Evolutionary conservation across 1,139 yeast genomes (phyloP), one percentile per base, ranked within the genome.

Genomic region (Protomyces macrosporus): DNA sequence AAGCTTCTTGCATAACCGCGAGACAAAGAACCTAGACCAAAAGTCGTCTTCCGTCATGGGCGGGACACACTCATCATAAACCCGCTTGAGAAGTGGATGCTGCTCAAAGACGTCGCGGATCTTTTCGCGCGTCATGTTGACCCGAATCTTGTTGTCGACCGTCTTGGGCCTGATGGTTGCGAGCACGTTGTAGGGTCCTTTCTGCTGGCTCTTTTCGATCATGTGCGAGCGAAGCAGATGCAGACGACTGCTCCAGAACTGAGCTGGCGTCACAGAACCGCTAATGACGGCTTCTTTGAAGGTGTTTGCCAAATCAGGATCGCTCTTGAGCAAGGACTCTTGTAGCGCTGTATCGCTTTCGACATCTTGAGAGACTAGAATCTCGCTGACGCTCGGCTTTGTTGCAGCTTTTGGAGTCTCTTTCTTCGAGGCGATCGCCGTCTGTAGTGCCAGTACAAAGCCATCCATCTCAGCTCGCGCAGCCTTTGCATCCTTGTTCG

Each of bases 1-100:
- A 52, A 93, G 78, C 71, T 93, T 83, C 70, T 97, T 81, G 72
- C 91, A 93, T 66, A 93, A 76, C 70, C 90, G 86, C 1, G 97
- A 90, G 70, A 89, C 86, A 78, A 93, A 93, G 72, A 93, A 95
- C 67, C 98, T 79, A n/a, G 96, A 88, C 98, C 99, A 93, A 70
- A 93, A 93, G 71, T 88, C 96, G 45, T 95, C 93, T 73, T 91
- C 98, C 60, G 83, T 81, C 67, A 93, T 81, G 68, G 86, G 86
- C 0, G 98, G 98, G 1, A 95, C 98, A 67, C 86, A 84, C 67
- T 93, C 98, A 67, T 84, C 84, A 72, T 87, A 93, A 0, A 98
- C 98, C 68, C 83, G 85, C 66, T 88, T 84, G n/a, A 93, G 95
- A 45, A 91, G 83, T 0, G 98, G 98, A 72, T 93, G 93, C 66